Conservation (phyloP, 352 stramenopile species). For the Pythium chondricola region DNA sequence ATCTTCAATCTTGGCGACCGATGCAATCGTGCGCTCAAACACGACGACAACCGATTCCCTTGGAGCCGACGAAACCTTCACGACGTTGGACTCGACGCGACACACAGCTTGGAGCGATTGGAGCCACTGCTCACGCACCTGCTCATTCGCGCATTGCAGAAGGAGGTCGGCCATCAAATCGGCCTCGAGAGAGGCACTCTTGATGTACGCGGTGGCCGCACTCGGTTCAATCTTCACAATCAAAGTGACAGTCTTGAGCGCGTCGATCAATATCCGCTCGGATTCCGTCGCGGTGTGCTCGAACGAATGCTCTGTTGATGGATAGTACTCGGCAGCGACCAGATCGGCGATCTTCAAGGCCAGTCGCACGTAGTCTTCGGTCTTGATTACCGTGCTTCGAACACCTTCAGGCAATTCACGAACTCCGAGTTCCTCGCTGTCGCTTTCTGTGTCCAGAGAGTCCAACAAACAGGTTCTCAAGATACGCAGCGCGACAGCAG, state of each 20-base stretch:
- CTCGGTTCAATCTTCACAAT: constrained; percentile 67
- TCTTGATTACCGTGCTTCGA: constrained; percentile 22
- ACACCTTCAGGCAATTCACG: neutral
- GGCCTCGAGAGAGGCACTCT: constrained; percentile 21
- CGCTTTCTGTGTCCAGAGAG: constrained; percentile 14
- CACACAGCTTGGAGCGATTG: constrained; percentile 75
- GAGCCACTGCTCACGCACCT: constrained; percentile 82
- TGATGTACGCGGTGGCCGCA: constrained; percentile 63
- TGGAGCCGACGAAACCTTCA: too few species aligned
- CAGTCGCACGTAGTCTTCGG: constrained; percentile 64
- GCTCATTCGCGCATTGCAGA: constrained; percentile 55
- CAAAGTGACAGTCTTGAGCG: constrained; percentile 75
- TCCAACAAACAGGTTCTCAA: constrained; percentile 82
- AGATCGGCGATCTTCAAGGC: constrained; percentile 75
- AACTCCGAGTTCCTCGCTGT: constrained; percentile 12
- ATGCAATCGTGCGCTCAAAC: constrained; percentile 66
- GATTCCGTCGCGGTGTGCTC: constrained; percentile 32
- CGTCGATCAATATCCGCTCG: constrained; percentile 76
- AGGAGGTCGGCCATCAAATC: constrained; percentile 53
- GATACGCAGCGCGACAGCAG: constrained; percentile 74
- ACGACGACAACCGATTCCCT: constrained; percentile 28
- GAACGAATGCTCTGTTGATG: constrained; percentile 25
- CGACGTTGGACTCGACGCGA: constrained; percentile 34
- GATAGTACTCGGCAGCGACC: constrained; percentile 64
- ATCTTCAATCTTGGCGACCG: constrained; percentile 55